Percentiles rank a stretch among this genome's conserved stretches.
These are phyloP conservation scores for Brassica juncea DNA, from an alignment of 345 rosid species.

Conservation along the genomic window DNA sequence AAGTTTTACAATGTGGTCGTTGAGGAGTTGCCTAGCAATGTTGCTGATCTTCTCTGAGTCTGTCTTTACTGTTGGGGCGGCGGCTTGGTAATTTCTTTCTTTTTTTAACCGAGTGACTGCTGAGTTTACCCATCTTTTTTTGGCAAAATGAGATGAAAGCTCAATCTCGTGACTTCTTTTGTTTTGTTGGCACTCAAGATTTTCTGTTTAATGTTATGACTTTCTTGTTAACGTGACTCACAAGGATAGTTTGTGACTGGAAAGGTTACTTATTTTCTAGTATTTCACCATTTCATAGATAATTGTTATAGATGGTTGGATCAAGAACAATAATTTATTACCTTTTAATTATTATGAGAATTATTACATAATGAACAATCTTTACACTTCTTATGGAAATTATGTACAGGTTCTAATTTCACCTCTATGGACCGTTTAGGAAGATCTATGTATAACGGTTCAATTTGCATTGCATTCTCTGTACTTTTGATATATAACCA, in stretches of 20 bases:
- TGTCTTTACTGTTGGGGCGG: neutral
- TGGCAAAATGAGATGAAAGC: constrained; percentile 9
- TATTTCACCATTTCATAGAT: neutral
- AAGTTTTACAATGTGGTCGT: constrained; percentile 64
- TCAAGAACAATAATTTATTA: neutral
- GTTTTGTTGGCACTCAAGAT: constrained; percentile 11
- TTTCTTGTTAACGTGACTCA: constrained; percentile 10
- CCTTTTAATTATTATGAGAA: neutral
- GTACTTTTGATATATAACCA: neutral
- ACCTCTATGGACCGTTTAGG: too few relatives aligned
- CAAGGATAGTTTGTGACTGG: neutral
- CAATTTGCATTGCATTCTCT: too few relatives aligned
- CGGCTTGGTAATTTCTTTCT: neutral
- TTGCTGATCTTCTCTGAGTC: constrained; percentile 63
- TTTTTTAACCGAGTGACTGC: neutral
- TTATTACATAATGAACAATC: neutral
- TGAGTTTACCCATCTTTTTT: neutral
- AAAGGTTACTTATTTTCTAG: neutral
- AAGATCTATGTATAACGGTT: too few relatives aligned
- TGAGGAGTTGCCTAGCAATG: constrained; percentile 66
- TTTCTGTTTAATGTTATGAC: constrained; percentile 8
- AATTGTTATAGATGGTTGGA: neutral
- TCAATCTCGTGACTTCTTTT: constrained; percentile 16
- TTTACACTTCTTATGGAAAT: too few relatives aligned
- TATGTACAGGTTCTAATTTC: too few relatives aligned